Percentiles rank a stretch among this genome's conserved stretches.
These are phyloP conservation scores for Populus hybrid DNA, from an alignment of 441 rosid genomes.

Conservation along the genomic window DNA sequence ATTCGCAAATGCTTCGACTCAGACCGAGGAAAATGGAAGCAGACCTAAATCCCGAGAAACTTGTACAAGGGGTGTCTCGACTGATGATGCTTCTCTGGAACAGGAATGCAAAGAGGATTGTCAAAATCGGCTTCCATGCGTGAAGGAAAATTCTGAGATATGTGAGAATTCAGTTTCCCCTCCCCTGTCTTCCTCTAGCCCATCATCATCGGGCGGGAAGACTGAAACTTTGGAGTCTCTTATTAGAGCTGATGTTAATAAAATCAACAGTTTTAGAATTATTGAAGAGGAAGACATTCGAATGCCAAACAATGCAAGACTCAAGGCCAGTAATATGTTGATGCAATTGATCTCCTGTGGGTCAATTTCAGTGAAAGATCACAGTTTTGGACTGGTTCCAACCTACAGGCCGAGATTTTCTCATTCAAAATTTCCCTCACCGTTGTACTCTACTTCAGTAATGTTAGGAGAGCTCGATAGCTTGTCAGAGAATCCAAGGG, in stretches of 20 bases:
- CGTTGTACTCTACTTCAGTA: conserved; percentile 67
- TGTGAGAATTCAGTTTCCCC: conserved; percentile 67
- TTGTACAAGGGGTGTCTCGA: conserved; percentile 86
- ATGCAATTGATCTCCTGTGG: conserved; percentile 96
- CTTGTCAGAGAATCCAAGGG: conserved; percentile 41
- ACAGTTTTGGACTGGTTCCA: conserved; percentile 55
- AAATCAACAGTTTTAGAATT: conserved; percentile 91
- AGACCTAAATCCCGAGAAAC: conserved; percentile 51
- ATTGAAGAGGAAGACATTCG: conserved; percentile 77
- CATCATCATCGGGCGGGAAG: conserved; percentile 68
- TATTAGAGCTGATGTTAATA: conserved; percentile 80
- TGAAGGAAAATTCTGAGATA: conserved; percentile 46
- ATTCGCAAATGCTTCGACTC: conserved; percentile 80
- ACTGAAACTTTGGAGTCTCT: conserved; percentile 88
- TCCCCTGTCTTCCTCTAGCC: conserved; percentile 59
- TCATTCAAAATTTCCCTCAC: conserved; percentile 66
- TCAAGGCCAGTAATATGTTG: conserved; percentile 66
- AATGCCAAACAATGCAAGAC: conserved; percentile 55
- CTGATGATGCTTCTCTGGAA: conserved; percentile 61
- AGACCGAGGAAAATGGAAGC: conserved; percentile 68
- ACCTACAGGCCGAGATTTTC: conserved; percentile 72
- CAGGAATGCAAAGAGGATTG: conserved; percentile 32
- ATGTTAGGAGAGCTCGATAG: conserved; percentile 77
- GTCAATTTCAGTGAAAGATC: conserved; percentile 77
- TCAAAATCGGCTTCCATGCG: conserved; percentile 34